Conservation (phyloP, 257 asterid genomes). For the Ophiorrhiza pumila region DNA sequence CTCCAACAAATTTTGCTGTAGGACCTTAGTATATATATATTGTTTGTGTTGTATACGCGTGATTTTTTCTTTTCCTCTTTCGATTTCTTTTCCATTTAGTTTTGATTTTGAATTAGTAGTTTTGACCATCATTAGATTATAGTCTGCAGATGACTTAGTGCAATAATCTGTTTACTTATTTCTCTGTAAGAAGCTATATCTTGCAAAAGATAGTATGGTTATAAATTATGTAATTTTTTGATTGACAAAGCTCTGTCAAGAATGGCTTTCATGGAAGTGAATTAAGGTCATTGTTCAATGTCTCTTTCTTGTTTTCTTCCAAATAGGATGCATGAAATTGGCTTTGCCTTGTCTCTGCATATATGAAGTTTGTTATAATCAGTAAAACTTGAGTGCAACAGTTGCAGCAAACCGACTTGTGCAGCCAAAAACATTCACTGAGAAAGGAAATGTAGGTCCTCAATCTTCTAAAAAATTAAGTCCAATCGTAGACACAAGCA, state of each 20-base stretch:
- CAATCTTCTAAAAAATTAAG: too few species aligned
- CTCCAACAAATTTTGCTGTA: conserved; percentile 13
- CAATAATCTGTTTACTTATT: not conserved
- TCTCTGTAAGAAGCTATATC: not conserved
- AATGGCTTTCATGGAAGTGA: not conserved
- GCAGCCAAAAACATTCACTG: too few species aligned
- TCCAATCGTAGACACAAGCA: too few species aligned
- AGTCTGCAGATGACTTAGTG: not conserved
- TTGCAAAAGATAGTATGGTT: not conserved
- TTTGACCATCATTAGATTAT: not conserved
- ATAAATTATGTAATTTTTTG: not conserved
- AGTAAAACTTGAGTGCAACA: too few species aligned
- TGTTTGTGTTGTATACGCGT: conserved; percentile 14
- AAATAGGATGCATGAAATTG: too few species aligned
- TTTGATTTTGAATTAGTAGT: not conserved
- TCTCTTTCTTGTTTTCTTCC: too few species aligned
- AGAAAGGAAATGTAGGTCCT: too few species aligned
- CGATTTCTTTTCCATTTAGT: not conserved
- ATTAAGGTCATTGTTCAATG: not conserved
- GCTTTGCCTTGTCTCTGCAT: too few species aligned
- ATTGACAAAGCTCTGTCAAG: not conserved
- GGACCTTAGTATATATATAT: conserved; percentile 5
- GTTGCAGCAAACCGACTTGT: too few species aligned
- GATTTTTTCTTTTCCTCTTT: not conserved
- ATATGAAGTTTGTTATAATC: too few species aligned